Conservation (phyloP, 2,329 filamentous ascomycete species). For the Aaosphaeria arxii region DNA sequence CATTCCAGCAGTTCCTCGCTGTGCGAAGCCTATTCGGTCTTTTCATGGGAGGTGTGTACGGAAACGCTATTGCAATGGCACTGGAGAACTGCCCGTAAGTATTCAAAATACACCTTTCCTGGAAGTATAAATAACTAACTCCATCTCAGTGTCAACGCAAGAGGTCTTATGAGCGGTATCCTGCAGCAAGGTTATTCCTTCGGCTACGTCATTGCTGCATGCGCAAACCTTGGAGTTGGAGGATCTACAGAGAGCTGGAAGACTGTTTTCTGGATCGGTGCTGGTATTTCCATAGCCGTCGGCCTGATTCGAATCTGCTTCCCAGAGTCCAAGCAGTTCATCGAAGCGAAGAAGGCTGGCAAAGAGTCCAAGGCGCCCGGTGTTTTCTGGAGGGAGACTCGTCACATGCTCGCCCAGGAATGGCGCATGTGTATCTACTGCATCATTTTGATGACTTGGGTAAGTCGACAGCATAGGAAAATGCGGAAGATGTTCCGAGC, state of each 20-base stretch:
- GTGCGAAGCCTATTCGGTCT: constrained; percentile 71
- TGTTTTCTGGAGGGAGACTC: constrained; percentile 68
- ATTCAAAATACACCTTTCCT: not conserved
- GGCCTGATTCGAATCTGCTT: constrained; percentile 66
- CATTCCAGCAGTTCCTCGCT: constrained; percentile 71
- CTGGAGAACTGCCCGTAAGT: constrained; percentile 68
- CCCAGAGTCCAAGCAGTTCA: constrained; percentile 73
- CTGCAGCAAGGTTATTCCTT: constrained; percentile 79
- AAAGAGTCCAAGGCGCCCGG: constrained; percentile 46
- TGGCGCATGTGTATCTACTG: constrained; percentile 79
- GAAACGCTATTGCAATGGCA: constrained; percentile 75
- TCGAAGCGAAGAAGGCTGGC: constrained; percentile 59
- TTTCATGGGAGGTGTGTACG: constrained; percentile 80
- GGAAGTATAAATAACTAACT: constrained; percentile 6
- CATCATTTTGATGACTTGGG: constrained; percentile 72
- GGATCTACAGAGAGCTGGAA: constrained; percentile 66
- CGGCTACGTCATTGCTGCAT: constrained; percentile 76
- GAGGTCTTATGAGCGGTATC: constrained; percentile 79
- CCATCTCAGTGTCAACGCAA: constrained; percentile 50
- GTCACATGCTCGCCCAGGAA: constrained; percentile 64
- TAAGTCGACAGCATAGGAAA: constrained; percentile 14
- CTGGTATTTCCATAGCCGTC: constrained; percentile 65
- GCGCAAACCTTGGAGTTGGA: constrained; percentile 71
- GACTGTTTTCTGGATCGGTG: constrained; percentile 70
- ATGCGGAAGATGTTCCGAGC: not conserved